Conservation (phyloP, 371 early-diverging fungal species). For the Thermomucor indicae-seudaticae region DNA sequence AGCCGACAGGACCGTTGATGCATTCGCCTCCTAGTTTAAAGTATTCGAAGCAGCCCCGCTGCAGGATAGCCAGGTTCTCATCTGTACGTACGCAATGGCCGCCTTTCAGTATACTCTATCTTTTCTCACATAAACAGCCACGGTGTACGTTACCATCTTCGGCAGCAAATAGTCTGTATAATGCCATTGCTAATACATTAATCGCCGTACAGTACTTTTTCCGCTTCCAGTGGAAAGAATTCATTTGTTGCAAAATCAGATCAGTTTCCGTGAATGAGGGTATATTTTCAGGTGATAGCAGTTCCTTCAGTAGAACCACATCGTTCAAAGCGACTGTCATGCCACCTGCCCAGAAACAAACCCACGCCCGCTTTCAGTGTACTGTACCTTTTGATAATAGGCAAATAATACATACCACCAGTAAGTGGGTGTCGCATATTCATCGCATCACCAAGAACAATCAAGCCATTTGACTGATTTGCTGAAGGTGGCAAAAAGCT, state of each 20-base stretch:
- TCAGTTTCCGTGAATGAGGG: slow-evolving; percentile 52
- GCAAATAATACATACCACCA: slow-evolving; percentile 50
- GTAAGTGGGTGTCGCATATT: slow-evolving; percentile 95
- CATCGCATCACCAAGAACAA: slow-evolving; percentile 89
- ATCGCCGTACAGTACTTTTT: slow-evolving; percentile 72
- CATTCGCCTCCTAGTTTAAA: slow-evolving; percentile 81
- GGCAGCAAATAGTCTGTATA: slow-evolving; percentile 84
- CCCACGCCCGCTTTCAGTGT: neutral
- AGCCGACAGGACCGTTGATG: slow-evolving; percentile 76
- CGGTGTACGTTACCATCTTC: slow-evolving; percentile 52
- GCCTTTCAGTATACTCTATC: neutral
- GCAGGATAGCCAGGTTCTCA: slow-evolving; percentile 58
- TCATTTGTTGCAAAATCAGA: slow-evolving; percentile 55
- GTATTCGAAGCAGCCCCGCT: slow-evolving; percentile 86
- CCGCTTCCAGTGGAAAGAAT: slow-evolving; percentile 73
- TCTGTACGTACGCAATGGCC: slow-evolving; percentile 1
- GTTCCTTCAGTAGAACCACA: slow-evolving; percentile 62
- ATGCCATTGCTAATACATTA: slow-evolving; percentile 87
- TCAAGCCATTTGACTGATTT: slow-evolving; percentile 64
- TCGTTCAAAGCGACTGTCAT: slow-evolving; percentile 96
- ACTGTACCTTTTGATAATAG: neutral
- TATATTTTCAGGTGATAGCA: slow-evolving; percentile 47
- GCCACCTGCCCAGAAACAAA: slow-evolving; percentile 73
- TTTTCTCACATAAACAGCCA: too few relatives aligned
- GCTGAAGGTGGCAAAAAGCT: slow-evolving; percentile 76